phyloP scores from a whole-genome alignment of 169 alveolate genomes.

The Eimeria necatrix region DNA sequence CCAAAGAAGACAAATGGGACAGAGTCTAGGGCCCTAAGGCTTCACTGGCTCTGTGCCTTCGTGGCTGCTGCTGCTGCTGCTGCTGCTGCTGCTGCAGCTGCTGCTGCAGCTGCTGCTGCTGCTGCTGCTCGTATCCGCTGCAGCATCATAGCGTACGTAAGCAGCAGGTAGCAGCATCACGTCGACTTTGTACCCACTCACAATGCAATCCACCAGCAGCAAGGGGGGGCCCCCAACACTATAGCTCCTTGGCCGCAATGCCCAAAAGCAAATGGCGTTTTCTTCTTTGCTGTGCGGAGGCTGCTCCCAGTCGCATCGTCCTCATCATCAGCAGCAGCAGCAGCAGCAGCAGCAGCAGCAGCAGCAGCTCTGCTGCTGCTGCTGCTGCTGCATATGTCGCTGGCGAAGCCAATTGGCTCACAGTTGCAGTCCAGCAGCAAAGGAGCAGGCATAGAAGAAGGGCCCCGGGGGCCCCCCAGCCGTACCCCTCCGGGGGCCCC shows the following conservation, averaged over 20 bases:
- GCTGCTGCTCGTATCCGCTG: too few species aligned
- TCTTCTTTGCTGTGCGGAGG: not conserved
- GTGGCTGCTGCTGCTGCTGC: slow-evolving; percentile 11
- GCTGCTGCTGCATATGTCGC: too few species aligned
- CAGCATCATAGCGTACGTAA: not conserved
- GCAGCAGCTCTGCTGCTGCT: not conserved
- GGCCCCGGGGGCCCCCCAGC: not conserved
- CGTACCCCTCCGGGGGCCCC: not conserved
- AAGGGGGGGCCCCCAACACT: not conserved
- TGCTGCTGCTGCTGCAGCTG: slow-evolving; percentile 1
- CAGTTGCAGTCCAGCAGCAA: not conserved
- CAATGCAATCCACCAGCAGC: slow-evolving; percentile 10
- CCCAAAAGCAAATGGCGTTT: not conserved
- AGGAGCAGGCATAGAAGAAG: not conserved
- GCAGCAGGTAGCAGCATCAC: not conserved
- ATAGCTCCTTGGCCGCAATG: slow-evolving; percentile 27
- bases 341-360: not conserved
- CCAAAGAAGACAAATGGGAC: not conserved
- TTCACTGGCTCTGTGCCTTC: not conserved
- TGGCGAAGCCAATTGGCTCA: not conserved
- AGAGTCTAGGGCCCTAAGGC: not conserved
- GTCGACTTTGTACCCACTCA: slow-evolving; percentile 14
- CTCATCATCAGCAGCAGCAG: not conserved
- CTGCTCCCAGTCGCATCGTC: not conserved
- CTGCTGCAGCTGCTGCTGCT: not conserved